Evolutionary conservation across 2,329 filamentous ascomycete genomes (phyloP).

Genomic region (Calonectria multiphialidica): DNA sequence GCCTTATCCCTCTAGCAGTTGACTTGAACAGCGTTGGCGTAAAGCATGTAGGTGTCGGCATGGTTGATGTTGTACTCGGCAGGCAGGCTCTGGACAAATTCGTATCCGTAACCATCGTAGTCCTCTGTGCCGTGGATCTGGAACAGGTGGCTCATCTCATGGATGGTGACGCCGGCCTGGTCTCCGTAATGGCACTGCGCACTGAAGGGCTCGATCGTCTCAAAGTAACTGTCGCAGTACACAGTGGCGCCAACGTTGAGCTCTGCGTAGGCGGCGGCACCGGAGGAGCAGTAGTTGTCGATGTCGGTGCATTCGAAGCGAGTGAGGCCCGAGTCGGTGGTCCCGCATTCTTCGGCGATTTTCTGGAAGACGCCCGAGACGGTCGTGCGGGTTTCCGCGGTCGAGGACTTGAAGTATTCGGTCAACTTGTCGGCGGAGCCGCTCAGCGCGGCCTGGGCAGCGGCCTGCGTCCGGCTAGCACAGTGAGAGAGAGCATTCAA

Average conservation of each 20-base stretch:
- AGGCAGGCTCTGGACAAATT: slow-evolving; percentile 60
- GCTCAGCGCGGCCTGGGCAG: neutral
- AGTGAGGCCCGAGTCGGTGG: slow-evolving; percentile 35
- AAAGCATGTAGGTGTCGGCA: slow-evolving; percentile 67
- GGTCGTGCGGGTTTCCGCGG: neutral
- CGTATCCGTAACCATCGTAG: slow-evolving; percentile 65
- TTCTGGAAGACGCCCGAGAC: neutral
- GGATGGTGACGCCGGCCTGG: slow-evolving; percentile 71
- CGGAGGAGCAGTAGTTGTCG: slow-evolving; percentile 59
- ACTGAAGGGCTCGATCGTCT: slow-evolving; percentile 63
- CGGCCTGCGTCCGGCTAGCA: neutral
- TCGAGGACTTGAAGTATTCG: neutral
- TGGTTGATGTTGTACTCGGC: slow-evolving; percentile 66
- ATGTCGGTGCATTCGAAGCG: slow-evolving; percentile 69
- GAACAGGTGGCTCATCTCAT: slow-evolving; percentile 72
- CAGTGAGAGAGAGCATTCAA: neutral
- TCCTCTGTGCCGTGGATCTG: slow-evolving; percentile 68
- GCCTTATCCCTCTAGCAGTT: neutral
- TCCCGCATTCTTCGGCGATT: neutral
- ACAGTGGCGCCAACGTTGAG: slow-evolving; percentile 64
- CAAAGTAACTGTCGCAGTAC: slow-evolving; percentile 68
- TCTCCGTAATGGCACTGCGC: slow-evolving; percentile 71
- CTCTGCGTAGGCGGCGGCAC: slow-evolving; percentile 70
- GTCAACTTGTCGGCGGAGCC: neutral
- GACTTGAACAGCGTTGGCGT: slow-evolving; percentile 51